These are phyloP conservation scores for Spergularia bocconei DNA, from an alignment of 148 eudicot species.

Conservation along the genomic window DNA sequence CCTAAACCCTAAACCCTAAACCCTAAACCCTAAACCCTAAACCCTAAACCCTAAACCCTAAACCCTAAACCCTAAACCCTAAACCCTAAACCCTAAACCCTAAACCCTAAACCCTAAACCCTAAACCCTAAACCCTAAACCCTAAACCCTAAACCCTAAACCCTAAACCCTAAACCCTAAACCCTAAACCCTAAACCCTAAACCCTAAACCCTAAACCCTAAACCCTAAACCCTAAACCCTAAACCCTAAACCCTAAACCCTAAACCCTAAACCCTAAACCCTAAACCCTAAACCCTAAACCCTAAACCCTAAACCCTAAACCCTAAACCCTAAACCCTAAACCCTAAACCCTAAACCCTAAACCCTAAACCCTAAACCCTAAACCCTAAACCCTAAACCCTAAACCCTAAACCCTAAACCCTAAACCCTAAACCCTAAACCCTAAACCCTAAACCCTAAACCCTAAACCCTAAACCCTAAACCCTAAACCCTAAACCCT, in stretches of 20 bases:
- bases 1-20: neutral
- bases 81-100: constrained; percentile 16
- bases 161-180: constrained; percentile 13
- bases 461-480: too few species aligned
- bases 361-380: too few species aligned
- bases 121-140: constrained; percentile 17
- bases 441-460: too few species aligned
- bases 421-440: too few species aligned
- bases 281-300: constrained; percentile 23
- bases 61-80: constrained; percentile 15
- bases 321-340: constrained; percentile 19
- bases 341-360: neutral
- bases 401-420: too few species aligned
- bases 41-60: constrained; percentile 3
- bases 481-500: too few species aligned
- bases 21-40: constrained; percentile 7
- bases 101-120: constrained; percentile 23
- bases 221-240: constrained; percentile 20
- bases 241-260: constrained; percentile 19
- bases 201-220: constrained; percentile 21
- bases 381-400: too few species aligned
- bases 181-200: constrained; percentile 16
- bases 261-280: constrained; percentile 22
- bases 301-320: constrained; percentile 14
- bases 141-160: constrained; percentile 12